These are phyloP conservation scores for Dinochytrium kinnereticum DNA, from an alignment of 371 early-diverging fungal species.

Conservation along the genomic window DNA sequence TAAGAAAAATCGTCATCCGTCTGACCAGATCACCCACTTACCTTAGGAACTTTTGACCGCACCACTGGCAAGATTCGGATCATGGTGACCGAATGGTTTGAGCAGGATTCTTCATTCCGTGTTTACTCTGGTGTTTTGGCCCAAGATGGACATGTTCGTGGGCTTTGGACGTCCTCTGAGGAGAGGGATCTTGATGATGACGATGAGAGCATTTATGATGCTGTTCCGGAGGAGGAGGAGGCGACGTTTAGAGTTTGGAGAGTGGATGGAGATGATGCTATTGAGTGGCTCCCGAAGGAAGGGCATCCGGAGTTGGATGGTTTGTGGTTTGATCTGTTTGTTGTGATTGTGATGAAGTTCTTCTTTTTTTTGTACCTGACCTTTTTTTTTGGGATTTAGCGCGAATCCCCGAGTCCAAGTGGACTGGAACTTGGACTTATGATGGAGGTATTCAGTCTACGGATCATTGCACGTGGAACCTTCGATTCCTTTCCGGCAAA, in stretches of 20 bases:
- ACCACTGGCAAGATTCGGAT: slow-evolving; percentile 4
- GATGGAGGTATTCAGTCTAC: slow-evolving; percentile 10
- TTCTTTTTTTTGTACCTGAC: not conserved
- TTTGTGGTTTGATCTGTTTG: not conserved
- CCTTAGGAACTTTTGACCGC: not conserved
- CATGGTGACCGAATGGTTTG: slow-evolving; percentile 20
- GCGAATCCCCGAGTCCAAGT: not conserved
- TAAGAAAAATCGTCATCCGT: not conserved
- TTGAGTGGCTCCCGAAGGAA: slow-evolving; percentile 11
- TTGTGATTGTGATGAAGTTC: not conserved
- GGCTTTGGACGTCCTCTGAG: slow-evolving; percentile 10
- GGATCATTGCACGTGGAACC: slow-evolving; percentile 18
- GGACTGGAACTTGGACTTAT: slow-evolving; percentile 15
- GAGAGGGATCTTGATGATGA: slow-evolving; percentile 8
- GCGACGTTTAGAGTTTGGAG: slow-evolving; percentile 18
- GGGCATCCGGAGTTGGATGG: not conserved
- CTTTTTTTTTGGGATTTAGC: slow-evolving; percentile 1
- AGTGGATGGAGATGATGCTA: slow-evolving; percentile 15
- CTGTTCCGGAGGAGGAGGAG: slow-evolving; percentile 1
- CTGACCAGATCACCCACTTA: not conserved
- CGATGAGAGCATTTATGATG: not conserved
- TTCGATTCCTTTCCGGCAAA: not conserved
- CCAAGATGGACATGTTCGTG: slow-evolving; percentile 6
- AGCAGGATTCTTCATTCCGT: slow-evolving; percentile 12
- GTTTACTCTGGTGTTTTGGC: slow-evolving; percentile 8